Evolutionary conservation across 495 filamentous ascomycete genomes (phyloP), one percentile per base, ranked within the genome.

Genomic region (Tuber indicum): DNA sequence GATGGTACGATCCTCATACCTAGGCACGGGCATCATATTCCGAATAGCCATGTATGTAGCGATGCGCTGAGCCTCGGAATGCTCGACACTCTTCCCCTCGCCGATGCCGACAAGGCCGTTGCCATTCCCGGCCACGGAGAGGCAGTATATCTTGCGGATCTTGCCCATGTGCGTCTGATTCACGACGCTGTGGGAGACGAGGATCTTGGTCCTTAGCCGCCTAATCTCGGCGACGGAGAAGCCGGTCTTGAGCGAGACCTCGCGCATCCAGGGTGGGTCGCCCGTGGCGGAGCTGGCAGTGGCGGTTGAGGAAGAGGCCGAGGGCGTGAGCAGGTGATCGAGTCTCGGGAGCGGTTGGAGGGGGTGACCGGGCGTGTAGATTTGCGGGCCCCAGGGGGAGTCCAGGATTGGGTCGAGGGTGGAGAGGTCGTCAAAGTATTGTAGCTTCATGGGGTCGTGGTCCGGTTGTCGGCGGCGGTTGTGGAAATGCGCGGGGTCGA

Each of bases 161-260:
- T 98, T 99, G 80, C 96, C 96, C 85, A 99, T 89, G 86, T 94
- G 92, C 44, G 96, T 98, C 88, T 97, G 94, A 85, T 99, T 99
- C 77, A 88, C 86, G 70, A 99, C 96, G 1, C 83, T 83, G 81
- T 94, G 91, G 4, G 76, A 74, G 36, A 97, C 92, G 42, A 99
- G 82, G 19, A 86, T 85, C 87, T 93, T 96, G 39, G 86, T 84
- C 41, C 86, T 85, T 72, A 93, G 84, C 1, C 79, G 66, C 19
- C 85, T 70, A 71, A 98, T 89, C 58, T 92, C 83, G 12, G 85
- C 74, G 76, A 87, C 80, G 16, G 84, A 86, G 85, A 93, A 87
- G 74, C 94, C 93, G 41, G 92, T 94, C 14, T 76, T 77, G 46
- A 77, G 74, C 49, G 58, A 79, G 16, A 78, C 83, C 43, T 85